phyloP scores from a whole-genome alignment of 1,284 basidiomycete species.

The Cutaneotrichosporon sp. region DNA sequence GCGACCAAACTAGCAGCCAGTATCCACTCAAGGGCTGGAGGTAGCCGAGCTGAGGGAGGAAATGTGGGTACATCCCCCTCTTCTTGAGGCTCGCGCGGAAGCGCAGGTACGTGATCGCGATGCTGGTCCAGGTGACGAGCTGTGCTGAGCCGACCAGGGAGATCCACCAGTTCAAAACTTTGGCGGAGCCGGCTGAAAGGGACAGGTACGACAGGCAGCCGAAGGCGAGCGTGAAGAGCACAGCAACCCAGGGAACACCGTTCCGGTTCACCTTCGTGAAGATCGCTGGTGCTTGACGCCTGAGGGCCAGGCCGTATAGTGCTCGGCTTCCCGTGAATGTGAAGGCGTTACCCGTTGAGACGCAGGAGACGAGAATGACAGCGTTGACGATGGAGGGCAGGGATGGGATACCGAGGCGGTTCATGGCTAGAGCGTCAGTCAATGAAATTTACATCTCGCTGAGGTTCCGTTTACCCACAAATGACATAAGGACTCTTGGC shows the following conservation, averaged over 20 bases:
- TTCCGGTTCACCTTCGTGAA: conserved; percentile 52
- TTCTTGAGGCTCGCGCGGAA: conserved; percentile 29
- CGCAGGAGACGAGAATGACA: conserved; percentile 37
- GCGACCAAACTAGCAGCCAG: conserved; percentile 25
- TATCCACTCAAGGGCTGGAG: conserved; percentile 26
- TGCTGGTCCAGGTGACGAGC: conserved; percentile 31
- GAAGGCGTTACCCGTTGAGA: conserved; percentile 40
- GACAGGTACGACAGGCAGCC: conserved; percentile 31
- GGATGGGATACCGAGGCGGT: conserved; percentile 34
- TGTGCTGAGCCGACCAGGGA: conserved; percentile 17
- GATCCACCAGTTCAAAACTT: conserved; percentile 14
- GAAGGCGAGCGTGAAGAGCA: conserved; percentile 21
- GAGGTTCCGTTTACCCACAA: conserved; percentile 22
- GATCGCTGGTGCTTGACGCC: conserved; percentile 50
- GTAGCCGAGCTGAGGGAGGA: conserved; percentile 12
- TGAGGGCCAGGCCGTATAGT: conserved; percentile 43
- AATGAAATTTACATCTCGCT: neutral
- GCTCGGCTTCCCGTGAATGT: conserved; percentile 28
- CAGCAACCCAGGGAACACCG: conserved; percentile 45
- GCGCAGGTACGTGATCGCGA: conserved; percentile 31
- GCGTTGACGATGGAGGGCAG: conserved; percentile 45
- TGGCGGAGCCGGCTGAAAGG: conserved; percentile 18
- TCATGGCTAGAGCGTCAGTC: neutral
- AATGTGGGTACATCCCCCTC: conserved; percentile 23
- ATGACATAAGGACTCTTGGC: conserved; percentile 32